Base-by-base conservation (phyloP, 306 rosid genomes). In the Cicer pinnatifidum region DNA sequence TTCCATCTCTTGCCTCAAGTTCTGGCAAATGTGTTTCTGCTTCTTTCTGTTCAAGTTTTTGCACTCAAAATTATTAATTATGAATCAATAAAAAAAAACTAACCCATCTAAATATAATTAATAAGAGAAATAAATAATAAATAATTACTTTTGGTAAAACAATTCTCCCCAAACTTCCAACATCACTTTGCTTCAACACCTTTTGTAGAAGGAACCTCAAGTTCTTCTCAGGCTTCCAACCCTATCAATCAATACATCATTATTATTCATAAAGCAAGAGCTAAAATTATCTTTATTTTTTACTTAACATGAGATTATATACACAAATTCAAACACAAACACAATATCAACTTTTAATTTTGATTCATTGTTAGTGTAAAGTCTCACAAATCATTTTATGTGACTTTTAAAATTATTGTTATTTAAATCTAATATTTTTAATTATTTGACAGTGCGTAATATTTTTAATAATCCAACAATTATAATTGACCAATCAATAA, bases 181-280 rank as follows among this genome's bases (percentile, higher is more conserved):
- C 99, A 68, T 94, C 99, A n/a, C 99, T 94, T 78, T 94, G 99
- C 89, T 94, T 94, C 88, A 94, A 85, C 73, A 94, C 96, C 74
- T 94, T 94, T 64, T 94, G 99, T 10, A 94, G 82, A 65, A 94
- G 97, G 73, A 94, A 94, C 87, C 76, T 87, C 88, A 94, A 82
- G 63, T 94, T 94, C 83, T 91, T 91, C 91, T 89, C 99, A 8
- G 96, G 87, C 81, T 89, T 94, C 99, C 96, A 88, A 70, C 93
- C 99, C 99, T 88, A 53, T 52, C 8, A 28, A 67, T 50, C 23
- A 69, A 63, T 52, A 73, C 11, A 74, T 19, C 10, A 37, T 69
- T 6, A 56, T 35, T 35, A 53, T 43, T 67, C 69, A 43, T 62
- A 28, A 53, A 37, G 12, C 15, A 38, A 38, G 8, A 46, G 13